Base-by-base conservation (phyloP, 75 land plant species). In the Adiantum capillusveneris region DNA sequence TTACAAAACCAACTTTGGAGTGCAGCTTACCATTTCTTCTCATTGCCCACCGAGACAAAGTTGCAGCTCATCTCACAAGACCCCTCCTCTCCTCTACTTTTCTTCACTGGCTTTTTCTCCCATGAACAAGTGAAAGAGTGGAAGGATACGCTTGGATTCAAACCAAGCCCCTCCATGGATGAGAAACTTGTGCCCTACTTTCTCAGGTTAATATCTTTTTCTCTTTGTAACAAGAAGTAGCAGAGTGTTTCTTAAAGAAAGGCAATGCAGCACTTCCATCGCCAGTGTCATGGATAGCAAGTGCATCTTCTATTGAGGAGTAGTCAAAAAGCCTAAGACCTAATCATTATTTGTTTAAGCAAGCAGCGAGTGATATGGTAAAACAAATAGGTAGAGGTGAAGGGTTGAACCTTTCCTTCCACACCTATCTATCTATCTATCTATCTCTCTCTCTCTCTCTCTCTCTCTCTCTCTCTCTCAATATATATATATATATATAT, bases 21-120 rank as follows among this genome's bases (percentile, higher is more conserved):
- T 5, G 62, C 71, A 0, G 21, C 37, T 0, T 30, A 37, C 14
- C 64, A 63, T 27, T 75, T 79, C 59, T 66, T 66, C 30, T 49
- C n/a, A 16, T 30, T 79, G 79, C 60, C 82, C 0, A 28, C 51
- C 0, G 74, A 65, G 29, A 69, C 70, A 26, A 66, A 61, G 17
- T 2, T 46, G 6, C 13, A 21, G 6, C 50, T 46, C 6, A 5
- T 46, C 17, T 17, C 6, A n/a, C 2, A 3, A 46, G 13, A 46
- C 50, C 50, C 50, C 2, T 46, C 50, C 2, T 46, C 50, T 46
- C 50, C 50, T 14, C 17, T 46, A 21, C 17, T 17, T 21, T 6
- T 46, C 50, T 46, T 46, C 17, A 17, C 50, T 3, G 50, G 50
- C 50, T 17, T 18, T 14, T 6, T 2, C 2, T 2, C 6, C 6